These are phyloP conservation scores for Ilex paraguariensis DNA, from an alignment of 305 asterid genomes.

Conservation along the genomic window DNA sequence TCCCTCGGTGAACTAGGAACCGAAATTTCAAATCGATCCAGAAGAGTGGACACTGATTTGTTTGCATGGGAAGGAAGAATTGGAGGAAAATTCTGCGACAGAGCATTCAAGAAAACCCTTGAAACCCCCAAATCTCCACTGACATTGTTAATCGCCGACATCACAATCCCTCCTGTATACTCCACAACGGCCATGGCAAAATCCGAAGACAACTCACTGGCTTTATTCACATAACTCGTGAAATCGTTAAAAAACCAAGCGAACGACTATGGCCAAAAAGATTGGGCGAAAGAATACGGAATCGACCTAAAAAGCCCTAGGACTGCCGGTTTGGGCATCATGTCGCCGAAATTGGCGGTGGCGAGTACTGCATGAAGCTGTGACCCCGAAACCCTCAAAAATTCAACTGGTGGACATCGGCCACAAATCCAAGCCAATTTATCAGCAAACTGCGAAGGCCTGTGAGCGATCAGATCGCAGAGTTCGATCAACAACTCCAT, in stretches of 20 bases:
- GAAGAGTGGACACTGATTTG: conserved; percentile 51
- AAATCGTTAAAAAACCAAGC: conserved; percentile 61
- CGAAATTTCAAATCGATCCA: conserved; percentile 58
- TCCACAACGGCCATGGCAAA: conserved; percentile 64
- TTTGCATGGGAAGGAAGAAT: conserved; percentile 64
- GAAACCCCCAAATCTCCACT: conserved; percentile 36
- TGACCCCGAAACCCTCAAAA: conserved; percentile 79
- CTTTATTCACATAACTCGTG: conserved; percentile 50
- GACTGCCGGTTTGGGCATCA: conserved; percentile 59
- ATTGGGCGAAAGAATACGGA: conserved; percentile 55
- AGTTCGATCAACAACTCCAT: conserved; percentile 91
- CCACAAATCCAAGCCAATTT: conserved; percentile 85
- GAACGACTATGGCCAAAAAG: conserved; percentile 93
- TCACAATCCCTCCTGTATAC: conserved; percentile 72
- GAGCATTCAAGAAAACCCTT: conserved; percentile 55
- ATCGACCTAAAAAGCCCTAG: conserved; percentile 80
- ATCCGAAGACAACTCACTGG: conserved; percentile 56
- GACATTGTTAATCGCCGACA: conserved; percentile 41
- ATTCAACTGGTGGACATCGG: conserved; percentile 61
- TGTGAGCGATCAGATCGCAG: conserved; percentile 74
- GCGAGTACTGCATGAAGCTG: conserved; percentile 89
- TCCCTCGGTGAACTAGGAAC: conserved; percentile 59
- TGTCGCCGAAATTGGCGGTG: conserved; percentile 46
- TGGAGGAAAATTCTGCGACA: conserved; percentile 71
- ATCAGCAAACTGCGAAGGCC: conserved; percentile 55